phyloP scores from a whole-genome alignment of 2,329 filamentous ascomycete species.

The Podosphaera aphanis region DNA sequence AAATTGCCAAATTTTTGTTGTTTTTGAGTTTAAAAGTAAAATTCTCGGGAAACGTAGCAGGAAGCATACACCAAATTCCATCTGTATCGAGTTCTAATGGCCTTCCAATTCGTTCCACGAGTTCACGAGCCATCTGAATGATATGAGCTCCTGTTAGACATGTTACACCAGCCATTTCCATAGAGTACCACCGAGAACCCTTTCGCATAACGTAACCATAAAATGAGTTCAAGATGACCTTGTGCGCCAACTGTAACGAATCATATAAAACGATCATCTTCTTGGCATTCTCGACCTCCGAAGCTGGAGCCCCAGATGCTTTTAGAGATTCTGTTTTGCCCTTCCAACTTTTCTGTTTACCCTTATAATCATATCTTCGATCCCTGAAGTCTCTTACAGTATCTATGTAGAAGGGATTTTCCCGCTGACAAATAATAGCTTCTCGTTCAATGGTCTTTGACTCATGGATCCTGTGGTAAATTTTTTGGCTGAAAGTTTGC shows the following conservation, averaged over 20 bases:
- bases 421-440: constrained; percentile 91
- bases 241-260: constrained; percentile 87
- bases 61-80: constrained; percentile 98
- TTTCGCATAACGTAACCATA: constrained; percentile 99
- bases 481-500: constrained; percentile 88
- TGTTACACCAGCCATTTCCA: constrained; percentile 98
- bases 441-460: constrained; percentile 79
- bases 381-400: constrained; percentile 93
- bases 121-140: constrained; percentile 81
- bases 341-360: constrained; percentile 95
- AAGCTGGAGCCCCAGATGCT: constrained; percentile 47
- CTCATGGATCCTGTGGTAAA: constrained; percentile 98
- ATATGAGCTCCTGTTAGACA: constrained; percentile 90
- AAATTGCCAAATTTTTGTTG: constrained; percentile 89
- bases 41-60: constrained; percentile 88
- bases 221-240: constrained; percentile 97
- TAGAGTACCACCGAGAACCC: constrained; percentile 93
- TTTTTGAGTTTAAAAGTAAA: constrained; percentile 85
- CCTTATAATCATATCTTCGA: constrained; percentile 94
- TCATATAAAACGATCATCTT: constrained; percentile 98
- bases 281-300: constrained; percentile 78
- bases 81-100: constrained; percentile 91
- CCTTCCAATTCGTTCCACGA: constrained; percentile 80
- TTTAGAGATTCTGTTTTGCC: constrained; percentile 79
- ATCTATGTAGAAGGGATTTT: constrained; percentile 96